These are phyloP conservation scores for Phytopythium chamaehyphon DNA, from an alignment of 352 stramenopile genomes.

Conservation along the genomic window DNA sequence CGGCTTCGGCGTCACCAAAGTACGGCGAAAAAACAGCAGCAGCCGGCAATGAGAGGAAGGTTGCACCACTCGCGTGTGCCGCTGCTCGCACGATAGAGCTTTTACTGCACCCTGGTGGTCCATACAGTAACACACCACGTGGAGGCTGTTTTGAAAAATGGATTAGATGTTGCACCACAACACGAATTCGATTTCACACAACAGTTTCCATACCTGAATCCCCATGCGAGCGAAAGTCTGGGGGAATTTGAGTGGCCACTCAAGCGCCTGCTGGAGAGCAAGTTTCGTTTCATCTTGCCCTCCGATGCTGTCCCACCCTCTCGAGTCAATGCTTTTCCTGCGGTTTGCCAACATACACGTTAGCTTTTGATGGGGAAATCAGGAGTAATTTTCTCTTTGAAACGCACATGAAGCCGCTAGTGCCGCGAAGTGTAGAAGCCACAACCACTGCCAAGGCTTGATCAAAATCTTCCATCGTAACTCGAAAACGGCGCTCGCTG, in stretches of 20 bases:
- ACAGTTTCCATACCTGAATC: constrained; percentile 27
- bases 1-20: constrained; percentile 86
- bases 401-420: constrained; percentile 52
- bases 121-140: constrained; percentile 85
- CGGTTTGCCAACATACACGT: constrained; percentile 5
- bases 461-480: constrained; percentile 72
- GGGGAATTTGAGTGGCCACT: constrained; percentile 84
- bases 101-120: constrained; percentile 89
- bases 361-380: constrained; percentile 3
- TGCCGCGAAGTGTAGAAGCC: constrained; percentile 58
- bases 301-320: constrained; percentile 74
- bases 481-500: constrained; percentile 25
- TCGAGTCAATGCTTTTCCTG: constrained; percentile 54
- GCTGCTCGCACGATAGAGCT: constrained; percentile 86
- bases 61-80: constrained; percentile 65
- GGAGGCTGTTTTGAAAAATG: constrained; percentile 25
- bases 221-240: constrained; percentile 69
- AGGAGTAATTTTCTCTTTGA: not conserved
- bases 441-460: constrained; percentile 66
- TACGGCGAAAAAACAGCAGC: constrained; percentile 88
- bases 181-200: not conserved
- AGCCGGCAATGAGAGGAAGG: constrained; percentile 85
- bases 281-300: constrained; percentile 69
- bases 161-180: not conserved
- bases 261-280: constrained; percentile 77